Conservation (phyloP, 306 rosid genomes). For the Oemleria cerasiformis region DNA sequence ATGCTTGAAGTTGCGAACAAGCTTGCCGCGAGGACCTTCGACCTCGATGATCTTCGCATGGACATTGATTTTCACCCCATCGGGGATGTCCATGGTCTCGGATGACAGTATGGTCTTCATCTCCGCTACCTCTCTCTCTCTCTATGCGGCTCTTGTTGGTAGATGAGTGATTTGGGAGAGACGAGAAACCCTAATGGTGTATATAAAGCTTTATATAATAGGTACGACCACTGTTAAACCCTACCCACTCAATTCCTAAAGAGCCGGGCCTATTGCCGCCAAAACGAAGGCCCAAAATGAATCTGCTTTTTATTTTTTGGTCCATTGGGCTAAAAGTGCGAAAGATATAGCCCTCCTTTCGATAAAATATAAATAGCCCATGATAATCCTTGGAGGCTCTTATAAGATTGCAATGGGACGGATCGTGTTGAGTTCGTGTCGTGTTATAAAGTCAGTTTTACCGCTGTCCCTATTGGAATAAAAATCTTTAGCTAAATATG, state of each 20-base stretch:
- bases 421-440: no score
- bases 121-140: conserved; percentile 2
- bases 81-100: conserved; percentile 72
- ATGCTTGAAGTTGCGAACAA: conserved; percentile 66
- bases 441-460: no score
- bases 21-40: conserved; percentile 77
- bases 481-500: no score
- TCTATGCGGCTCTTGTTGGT: not conserved
- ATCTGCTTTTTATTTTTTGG: not conserved
- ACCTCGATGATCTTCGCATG: conserved; percentile 77
- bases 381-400: no score
- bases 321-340: no score
- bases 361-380: no score
- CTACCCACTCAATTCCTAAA: not conserved
- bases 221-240: not conserved
- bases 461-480: no score
- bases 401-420: no score
- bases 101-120: conserved; percentile 80
- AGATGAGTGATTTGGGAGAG: not conserved
- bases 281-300: not conserved
- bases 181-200: not conserved
- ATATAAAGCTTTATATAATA: not conserved
- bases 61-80: conserved; percentile 67
- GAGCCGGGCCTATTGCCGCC: not conserved
- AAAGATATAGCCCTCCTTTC: no score